Base-by-base conservation (phyloP, 2,329 filamentous ascomycete genomes). In the Alternaria triticimaculans region DNA sequence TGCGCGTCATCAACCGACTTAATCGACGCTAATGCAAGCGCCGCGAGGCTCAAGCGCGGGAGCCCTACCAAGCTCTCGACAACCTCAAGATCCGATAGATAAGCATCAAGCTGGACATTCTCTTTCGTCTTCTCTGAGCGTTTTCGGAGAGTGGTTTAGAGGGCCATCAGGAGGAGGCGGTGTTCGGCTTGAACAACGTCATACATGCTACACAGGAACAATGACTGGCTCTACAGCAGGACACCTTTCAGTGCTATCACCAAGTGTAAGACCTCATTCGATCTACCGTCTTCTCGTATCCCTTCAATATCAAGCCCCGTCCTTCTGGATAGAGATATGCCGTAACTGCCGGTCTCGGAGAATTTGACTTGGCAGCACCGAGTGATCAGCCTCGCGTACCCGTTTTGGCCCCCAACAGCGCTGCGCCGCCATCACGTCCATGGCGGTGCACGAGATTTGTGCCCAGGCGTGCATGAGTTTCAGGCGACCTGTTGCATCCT, bases 1-100 rank as follows among this genome's bases (percentile, higher is more conserved):
- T 48, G 62, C 55, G 65, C 62, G 67, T 67, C 64, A 69, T 69
- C 21, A 20, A 67, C 26, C 26, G 15, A 26, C 26, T 37, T 15
- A 55, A 50, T 45, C 43, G 41, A n/a, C 62, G 62, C 65, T 67
- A 68, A 50, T 48, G 41, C 57, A 53, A 58, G 54, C 60, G 44
- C 11, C 58, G 30, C 49, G 10, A 45, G 12, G 46, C 56, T 48
- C n/a, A 21, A 45, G 21, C 28, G 20, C 43, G 23, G n/a, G 37
- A 41, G 37, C 37, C 28, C 60, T 43, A 28, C 20, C n/a, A 14
- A 6, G 37, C 20, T n/a, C 14, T 44, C 6, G 12, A 55, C 21
- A 43, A 28, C 23, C 21, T 53, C 30, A 53, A 9, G 37, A 41
- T 15, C 21, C 20, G 6, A 7, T 53, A 14, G 20, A n/a, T 23